Evolutionary conservation across 345 rosid species (phyloP), one percentile per base, ranked within the genome.

Genomic region (Populus tremula): DNA sequence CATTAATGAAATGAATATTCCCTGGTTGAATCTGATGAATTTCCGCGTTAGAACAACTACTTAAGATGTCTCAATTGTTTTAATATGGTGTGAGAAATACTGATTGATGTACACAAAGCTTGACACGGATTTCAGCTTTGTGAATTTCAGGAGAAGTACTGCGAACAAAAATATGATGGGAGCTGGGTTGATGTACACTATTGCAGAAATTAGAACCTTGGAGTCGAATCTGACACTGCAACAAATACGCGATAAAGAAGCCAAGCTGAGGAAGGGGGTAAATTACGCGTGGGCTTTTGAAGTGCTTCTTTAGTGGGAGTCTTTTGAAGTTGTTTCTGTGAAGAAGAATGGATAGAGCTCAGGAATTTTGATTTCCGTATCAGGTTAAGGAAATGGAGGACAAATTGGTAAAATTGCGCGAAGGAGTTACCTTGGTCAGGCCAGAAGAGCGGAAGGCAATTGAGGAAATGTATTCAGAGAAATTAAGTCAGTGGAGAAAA

Each of bases 321-420:
- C 11, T 17, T 43, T 47, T 1, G 21, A 76, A 17, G 33, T 33
- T 73, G 27, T 38, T 64, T 41, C 23, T 16, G 5, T 27, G 59
- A 76, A 17, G 53, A 75, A 20, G 16, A 71, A 43, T 73, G 43
- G 67, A 21, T 20, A 76, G 73, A 5, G n/a, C 45, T 54, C 13
- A 68, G 64, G 35, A 23, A 13, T 56, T 70, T 31, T 36, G 73
- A 16, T 38, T 77, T 14, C 38, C 82, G 78, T 75, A 38, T 70
- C 88, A 96, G 98, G 97, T 84, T 41, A 74, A 83, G 75, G 91
- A 85, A 74, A 91, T 94, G 92, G 98, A 92, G 81, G 90, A 82
- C 53, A 96, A 86, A 70, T 82, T 96, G 85, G 82, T 75, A 72
- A 91, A 92, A 77, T 73, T 94, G 74, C 93, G 89, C 1, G 85